Percentiles rank a stretch among this genome's conserved stretches.
Evolutionary conservation across 345 rosid genomes (phyloP).

Genomic region (Eucalyptus dawsonii): DNA sequence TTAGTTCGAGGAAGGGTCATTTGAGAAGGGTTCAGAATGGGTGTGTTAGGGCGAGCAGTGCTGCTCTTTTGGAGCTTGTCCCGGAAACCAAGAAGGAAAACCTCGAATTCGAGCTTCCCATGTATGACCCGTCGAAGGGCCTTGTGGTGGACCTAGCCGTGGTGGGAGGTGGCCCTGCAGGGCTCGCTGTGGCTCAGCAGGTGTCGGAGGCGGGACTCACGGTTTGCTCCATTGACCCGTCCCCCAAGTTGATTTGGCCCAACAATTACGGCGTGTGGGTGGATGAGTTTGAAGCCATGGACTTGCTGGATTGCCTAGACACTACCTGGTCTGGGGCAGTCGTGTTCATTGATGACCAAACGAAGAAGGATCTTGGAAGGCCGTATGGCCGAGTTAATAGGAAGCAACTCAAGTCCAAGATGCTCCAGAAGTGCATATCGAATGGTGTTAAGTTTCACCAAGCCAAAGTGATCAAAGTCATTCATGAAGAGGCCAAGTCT

Average conservation of each 20-base stretch:
- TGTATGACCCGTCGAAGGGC: slow-evolving; percentile 52
- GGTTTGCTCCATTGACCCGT: slow-evolving; percentile 86
- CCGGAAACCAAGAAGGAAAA: slow-evolving; percentile 84
- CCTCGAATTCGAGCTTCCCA: slow-evolving; percentile 83
- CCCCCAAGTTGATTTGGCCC: slow-evolving; percentile 91
- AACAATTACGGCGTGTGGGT: slow-evolving; percentile 99
- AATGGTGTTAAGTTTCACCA: slow-evolving; percentile 89
- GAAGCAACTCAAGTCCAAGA: slow-evolving; percentile 83
- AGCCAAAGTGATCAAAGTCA: slow-evolving; percentile 78
- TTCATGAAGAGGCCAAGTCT: slow-evolving; percentile 79
- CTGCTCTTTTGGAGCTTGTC: slow-evolving; percentile 79
- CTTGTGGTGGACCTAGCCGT: slow-evolving; percentile 71
- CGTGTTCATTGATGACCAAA: slow-evolving; percentile 46
- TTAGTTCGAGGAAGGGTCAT: slow-evolving; percentile 25
- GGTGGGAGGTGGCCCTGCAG: slow-evolving; percentile 98
- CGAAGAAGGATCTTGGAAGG: slow-evolving; percentile 52
- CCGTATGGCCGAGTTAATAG: slow-evolving; percentile 97
- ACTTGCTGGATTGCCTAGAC: slow-evolving; percentile 90
- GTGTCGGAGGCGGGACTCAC: slow-evolving; percentile 92
- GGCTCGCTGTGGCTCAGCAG: slow-evolving; percentile 93
- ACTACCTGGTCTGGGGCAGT: slow-evolving; percentile 96
- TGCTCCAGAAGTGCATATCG: slow-evolving; percentile 76
- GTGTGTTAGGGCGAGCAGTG: slow-evolving; percentile 24
- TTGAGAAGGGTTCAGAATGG: slow-evolving; percentile 14
- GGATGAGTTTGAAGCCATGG: slow-evolving; percentile 97